These are phyloP conservation scores for Rhizophagus clarus DNA, from an alignment of 192 early-diverging fungal genomes.

Conservation along the genomic window DNA sequence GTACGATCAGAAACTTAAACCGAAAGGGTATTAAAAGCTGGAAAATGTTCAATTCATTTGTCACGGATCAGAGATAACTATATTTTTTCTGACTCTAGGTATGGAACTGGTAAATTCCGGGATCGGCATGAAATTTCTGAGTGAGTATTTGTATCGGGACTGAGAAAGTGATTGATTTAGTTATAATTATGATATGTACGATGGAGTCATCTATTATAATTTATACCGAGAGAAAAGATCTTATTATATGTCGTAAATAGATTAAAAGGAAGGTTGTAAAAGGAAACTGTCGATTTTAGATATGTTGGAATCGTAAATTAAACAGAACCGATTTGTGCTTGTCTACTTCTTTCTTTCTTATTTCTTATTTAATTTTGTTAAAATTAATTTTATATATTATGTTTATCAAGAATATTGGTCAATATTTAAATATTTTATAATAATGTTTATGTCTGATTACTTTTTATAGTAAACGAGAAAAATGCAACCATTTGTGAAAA, in stretches of 20 bases:
- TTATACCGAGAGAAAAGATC: background rate
- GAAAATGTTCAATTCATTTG: background rate
- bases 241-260: background rate
- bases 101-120: slow-evolving; percentile 75
- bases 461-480: slow-evolving; percentile 35
- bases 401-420: too few relatives aligned
- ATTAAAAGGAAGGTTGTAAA: background rate
- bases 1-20: background rate
- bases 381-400: background rate
- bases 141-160: slow-evolving; percentile 39
- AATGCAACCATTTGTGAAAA: slow-evolving; percentile 53
- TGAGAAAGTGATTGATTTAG: too few relatives aligned
- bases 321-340: background rate
- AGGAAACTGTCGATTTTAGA: background rate
- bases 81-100: slow-evolving; percentile 38
- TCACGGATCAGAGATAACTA: too few relatives aligned
- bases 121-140: slow-evolving; percentile 63
- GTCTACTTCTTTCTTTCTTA: background rate
- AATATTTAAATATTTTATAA: background rate
- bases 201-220: background rate
- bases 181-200: too few relatives aligned
- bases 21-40: too few relatives aligned
- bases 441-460: background rate
- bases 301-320: background rate
- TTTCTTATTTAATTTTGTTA: background rate